Evolutionary conservation across 192 early-diverging fungal species (phyloP).

Genomic region (Coemansia sp.): DNA sequence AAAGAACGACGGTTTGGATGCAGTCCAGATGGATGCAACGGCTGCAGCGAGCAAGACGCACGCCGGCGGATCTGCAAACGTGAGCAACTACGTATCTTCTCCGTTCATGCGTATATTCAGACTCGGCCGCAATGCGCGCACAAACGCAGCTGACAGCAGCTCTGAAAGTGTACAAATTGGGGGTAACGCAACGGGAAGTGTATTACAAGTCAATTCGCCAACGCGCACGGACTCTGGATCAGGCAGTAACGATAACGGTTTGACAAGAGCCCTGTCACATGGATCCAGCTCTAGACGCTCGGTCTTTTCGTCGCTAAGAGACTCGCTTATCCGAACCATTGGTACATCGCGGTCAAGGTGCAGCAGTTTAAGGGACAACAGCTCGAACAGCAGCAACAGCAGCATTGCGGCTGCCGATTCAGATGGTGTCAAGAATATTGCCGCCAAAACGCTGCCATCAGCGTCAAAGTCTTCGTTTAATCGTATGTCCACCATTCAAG

Average conservation of each 20-base stretch:
- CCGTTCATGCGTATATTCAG: conserved; percentile 55
- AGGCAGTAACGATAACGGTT: not conserved
- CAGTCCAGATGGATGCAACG: conserved; percentile 55
- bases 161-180: not conserved
- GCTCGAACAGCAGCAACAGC: conserved; percentile 6
- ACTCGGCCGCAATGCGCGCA: conserved; percentile 15
- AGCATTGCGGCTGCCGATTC: not conserved
- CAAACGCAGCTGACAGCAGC: not conserved
- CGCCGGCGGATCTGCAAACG: conserved; percentile 18
- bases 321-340: conserved; percentile 16
- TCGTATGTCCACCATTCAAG: conserved; percentile 8
- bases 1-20: conserved; percentile 52
- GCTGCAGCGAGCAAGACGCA: conserved; percentile 39
- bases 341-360: not conserved
- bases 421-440: too few species aligned
- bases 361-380: not conserved
- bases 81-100: conserved; percentile 46
- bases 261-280: not conserved
- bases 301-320: conserved; percentile 22
- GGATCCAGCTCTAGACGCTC: conserved; percentile 17
- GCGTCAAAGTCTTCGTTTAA: not conserved
- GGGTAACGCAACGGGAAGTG: conserved; percentile 9
- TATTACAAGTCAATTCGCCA: conserved; percentile 16
- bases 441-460: not conserved
- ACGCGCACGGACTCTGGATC: not conserved